A percentile compares a stretch with the other conserved stretches of the same genome.
Evolutionary conservation across 73 alveolate genomes (phyloP).

Genomic region (Paramecium pentaurelia): DNA sequence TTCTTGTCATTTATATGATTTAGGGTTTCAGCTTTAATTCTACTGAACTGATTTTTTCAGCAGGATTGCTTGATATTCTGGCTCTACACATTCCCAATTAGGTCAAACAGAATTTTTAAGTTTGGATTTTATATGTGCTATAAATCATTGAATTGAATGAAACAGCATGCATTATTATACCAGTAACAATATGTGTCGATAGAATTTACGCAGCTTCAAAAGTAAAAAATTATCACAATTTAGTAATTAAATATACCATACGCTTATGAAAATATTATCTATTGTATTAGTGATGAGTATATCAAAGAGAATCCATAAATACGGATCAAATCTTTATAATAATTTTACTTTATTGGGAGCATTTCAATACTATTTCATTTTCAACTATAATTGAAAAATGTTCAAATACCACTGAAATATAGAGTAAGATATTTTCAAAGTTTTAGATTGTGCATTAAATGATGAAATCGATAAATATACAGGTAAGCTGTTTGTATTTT

Average conservation of each 20-base stretch:
- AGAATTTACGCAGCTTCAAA: neutral
- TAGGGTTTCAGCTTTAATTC: neutral
- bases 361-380: too few species aligned
- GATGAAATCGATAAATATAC: neutral
- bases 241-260: neutral
- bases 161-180: neutral
- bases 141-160: neutral
- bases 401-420: neutral
- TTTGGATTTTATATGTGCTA: neutral
- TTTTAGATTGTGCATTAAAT: neutral
- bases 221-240: neutral
- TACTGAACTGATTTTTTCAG: neutral
- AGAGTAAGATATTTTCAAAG: neutral
- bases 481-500: too few species aligned
- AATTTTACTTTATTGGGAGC: neutral
- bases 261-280: neutral
- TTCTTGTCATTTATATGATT: neutral
- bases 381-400: neutral
- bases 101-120: neutral
- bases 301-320: neutral
- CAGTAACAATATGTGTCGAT: neutral
- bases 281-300: neutral
- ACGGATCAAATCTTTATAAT: neutral
- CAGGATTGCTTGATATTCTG: neutral
- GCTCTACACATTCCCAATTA: neutral